Conservation (phyloP, 176 grass and related monocot species). For the Oryza coarctata region DNA sequence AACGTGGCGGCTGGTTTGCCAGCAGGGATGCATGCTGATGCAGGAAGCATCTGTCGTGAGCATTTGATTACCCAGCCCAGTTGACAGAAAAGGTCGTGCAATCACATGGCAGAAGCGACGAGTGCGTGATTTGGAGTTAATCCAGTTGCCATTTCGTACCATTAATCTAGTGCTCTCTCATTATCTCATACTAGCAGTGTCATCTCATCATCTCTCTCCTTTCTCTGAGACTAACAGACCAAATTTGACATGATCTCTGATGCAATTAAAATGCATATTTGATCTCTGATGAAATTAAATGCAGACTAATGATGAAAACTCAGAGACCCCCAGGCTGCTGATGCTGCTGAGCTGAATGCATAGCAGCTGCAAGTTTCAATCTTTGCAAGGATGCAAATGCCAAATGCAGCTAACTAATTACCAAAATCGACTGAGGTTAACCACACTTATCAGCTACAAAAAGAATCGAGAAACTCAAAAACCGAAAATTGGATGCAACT, state of each 20-base stretch:
- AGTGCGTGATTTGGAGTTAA: conserved; percentile 18
- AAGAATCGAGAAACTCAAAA: background rate
- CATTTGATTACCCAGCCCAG: conserved; percentile 7
- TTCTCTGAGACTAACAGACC: background rate
- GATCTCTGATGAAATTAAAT: background rate
- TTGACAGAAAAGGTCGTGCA: conserved; percentile 28
- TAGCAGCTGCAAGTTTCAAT: background rate
- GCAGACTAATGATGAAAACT: background rate
- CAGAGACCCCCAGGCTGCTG: background rate
- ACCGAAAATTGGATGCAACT: background rate
- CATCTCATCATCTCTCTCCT: background rate
- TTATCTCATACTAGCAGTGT: background rate
- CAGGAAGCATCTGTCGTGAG: background rate
- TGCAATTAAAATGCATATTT: background rate
- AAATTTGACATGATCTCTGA: background rate
- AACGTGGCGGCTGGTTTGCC: background rate
- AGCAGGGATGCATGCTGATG: too few species aligned
- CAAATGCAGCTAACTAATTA: background rate
- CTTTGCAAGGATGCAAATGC: background rate
- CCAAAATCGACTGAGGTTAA: background rate
- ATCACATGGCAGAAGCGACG: conserved; percentile 35
- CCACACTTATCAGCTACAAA: too few species aligned
- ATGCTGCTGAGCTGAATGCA: background rate
- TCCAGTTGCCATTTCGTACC: conserved; percentile 20
- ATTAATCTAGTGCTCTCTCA: conserved; percentile 17